These are phyloP conservation scores for Fragilaria crotonensis DNA, from an alignment of 108 stramenopile genomes.

Conservation along the genomic window DNA sequence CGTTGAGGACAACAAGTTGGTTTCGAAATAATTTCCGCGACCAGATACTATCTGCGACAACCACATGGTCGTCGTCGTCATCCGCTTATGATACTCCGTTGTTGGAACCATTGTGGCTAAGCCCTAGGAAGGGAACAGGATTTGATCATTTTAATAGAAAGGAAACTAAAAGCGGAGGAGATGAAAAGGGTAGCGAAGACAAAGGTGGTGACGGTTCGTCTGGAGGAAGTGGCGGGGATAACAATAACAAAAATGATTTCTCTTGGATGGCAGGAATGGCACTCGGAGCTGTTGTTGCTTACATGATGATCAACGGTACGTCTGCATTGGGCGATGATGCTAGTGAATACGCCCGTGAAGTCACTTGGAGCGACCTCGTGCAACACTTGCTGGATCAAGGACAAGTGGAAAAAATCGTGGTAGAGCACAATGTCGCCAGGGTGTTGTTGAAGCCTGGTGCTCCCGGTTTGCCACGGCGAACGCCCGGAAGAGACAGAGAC, in stretches of 20 bases:
- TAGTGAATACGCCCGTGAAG: slow-evolving; percentile 39
- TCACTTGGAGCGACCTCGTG: slow-evolving; percentile 68
- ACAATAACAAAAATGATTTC: slow-evolving; percentile 6
- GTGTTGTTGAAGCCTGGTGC: slow-evolving; percentile 46
- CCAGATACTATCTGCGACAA: too few species aligned
- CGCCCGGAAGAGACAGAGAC: slow-evolving; percentile 3
- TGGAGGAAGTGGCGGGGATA: slow-evolving; percentile 20
- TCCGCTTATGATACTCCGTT: too few species aligned
- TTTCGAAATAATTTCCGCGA: too few species aligned
- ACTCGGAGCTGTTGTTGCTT: slow-evolving; percentile 28
- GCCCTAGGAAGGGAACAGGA: slow-evolving; percentile 37
- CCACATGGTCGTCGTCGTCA: too few species aligned
- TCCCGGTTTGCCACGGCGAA: slow-evolving; percentile 36
- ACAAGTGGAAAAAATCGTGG: slow-evolving; percentile 66
- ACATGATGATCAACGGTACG: slow-evolving; percentile 28
- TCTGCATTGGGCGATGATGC: slow-evolving; percentile 40
- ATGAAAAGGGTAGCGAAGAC: slow-evolving; percentile 6
- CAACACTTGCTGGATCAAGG: slow-evolving; percentile 58
- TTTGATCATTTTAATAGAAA: slow-evolving; percentile 71
- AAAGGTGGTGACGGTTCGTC: slow-evolving; percentile 15
- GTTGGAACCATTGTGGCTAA: slow-evolving; percentile 17
- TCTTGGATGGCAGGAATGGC: slow-evolving; percentile 4
- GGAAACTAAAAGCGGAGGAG: slow-evolving; percentile 38
- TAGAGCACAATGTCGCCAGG: slow-evolving; percentile 54
- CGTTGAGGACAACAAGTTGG: too few species aligned